Conservation (phyloP, 371 early-diverging fungal genomes). For the Rhizopus arrhizus region DNA sequence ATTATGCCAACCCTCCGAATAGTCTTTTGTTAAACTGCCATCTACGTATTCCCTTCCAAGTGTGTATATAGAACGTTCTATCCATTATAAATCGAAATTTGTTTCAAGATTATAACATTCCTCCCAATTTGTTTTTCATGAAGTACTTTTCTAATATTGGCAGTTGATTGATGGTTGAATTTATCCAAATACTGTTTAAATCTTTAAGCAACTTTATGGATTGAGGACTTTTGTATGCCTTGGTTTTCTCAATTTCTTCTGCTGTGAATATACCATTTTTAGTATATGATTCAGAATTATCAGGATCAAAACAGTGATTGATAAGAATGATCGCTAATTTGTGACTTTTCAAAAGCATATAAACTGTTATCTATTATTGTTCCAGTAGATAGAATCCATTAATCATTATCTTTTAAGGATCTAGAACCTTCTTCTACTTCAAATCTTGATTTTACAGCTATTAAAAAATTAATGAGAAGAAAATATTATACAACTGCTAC, state of each 20-base stretch:
- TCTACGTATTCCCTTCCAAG: constrained; percentile 15
- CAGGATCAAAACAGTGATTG: too few species aligned
- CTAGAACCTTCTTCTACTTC: constrained; percentile 15
- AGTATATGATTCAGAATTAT: too few species aligned
- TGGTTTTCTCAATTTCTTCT: too few species aligned
- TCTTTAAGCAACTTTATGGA: constrained; percentile 9
- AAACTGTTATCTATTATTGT: constrained; percentile 12
- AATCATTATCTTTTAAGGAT: constrained; percentile 6
- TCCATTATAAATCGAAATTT: constrained; percentile 14
- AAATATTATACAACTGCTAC: constrained; percentile 14
- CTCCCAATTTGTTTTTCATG: constrained; percentile 15
- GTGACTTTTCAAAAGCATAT: too few species aligned
- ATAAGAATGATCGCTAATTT: too few species aligned
- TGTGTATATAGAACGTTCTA: constrained; percentile 9
- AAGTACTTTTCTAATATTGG: constrained; percentile 14
- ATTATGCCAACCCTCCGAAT: constrained; percentile 16
- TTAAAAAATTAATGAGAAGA: constrained; percentile 7
- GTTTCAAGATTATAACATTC: constrained; percentile 8
- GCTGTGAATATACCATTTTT: too few species aligned
- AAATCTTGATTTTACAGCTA: constrained; percentile 15
- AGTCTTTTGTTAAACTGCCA: constrained; percentile 7
- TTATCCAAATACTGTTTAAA: constrained; percentile 15
- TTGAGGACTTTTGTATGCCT: background rate
- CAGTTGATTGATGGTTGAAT: constrained; percentile 18
- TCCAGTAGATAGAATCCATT: constrained; percentile 21